These are phyloP conservation scores for Euphorbia pulcherrima DNA, from an alignment of 345 rosid genomes.

Conservation along the genomic window DNA sequence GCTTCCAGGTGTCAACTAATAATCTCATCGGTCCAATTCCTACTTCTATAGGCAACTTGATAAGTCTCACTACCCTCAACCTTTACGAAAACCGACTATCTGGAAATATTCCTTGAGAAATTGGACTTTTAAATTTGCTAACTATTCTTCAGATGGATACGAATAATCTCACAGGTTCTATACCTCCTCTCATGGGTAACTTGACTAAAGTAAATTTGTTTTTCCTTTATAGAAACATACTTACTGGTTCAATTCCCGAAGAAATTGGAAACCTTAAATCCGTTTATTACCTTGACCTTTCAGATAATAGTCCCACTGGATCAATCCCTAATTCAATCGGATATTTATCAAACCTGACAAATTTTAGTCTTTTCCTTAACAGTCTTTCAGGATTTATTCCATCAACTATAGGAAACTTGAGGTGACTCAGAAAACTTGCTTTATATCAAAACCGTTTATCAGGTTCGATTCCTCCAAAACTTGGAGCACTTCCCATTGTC, in stretches of 20 bases:
- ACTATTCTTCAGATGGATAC: neutral
- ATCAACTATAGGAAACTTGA: neutral
- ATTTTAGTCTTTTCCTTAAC: neutral
- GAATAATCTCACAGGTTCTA: neutral
- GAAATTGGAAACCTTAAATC: neutral
- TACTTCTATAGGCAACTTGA: neutral
- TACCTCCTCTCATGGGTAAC: neutral
- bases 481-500: neutral
- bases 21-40: neutral
- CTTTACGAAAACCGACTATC: constrained; percentile 2
- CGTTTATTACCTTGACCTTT: neutral
- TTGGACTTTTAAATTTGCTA: neutral
- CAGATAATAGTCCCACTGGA: neutral
- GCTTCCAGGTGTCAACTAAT: neutral
- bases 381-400: neutral
- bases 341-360: neutral
- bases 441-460: neutral
- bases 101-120: neutral
- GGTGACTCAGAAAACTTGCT: rapidly evolving
- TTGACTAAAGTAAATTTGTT: neutral
- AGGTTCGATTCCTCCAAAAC: neutral
- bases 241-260: constrained; percentile 4
- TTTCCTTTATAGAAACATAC: neutral
- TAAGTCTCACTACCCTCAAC: neutral
- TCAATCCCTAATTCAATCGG: neutral